phyloP scores from a whole-genome alignment of 441 rosid genomes.

The Bruguiera hainesii region DNA sequence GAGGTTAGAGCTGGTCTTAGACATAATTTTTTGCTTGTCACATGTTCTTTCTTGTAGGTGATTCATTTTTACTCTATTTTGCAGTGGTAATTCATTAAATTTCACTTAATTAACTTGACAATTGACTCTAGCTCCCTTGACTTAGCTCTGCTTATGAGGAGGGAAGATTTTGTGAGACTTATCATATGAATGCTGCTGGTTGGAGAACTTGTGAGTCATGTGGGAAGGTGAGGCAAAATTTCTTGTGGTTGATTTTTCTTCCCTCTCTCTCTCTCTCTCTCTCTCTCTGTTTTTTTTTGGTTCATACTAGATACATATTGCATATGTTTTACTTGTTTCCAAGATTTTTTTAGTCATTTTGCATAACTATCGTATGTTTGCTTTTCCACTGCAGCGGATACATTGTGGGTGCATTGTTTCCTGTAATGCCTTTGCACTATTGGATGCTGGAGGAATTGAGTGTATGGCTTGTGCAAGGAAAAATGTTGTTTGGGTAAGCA shows the following conservation, averaged over 20 bases:
- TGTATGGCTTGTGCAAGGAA: conserved; percentile 78
- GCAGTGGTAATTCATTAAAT: background rate
- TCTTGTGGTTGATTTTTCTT: conserved; percentile 16
- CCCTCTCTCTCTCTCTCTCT: background rate
- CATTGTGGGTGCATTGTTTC: conserved; percentile 99
- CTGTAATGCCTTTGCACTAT: conserved; percentile 42
- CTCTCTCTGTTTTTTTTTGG: too few relatives aligned
- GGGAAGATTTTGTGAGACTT: conserved; percentile 74
- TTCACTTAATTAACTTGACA: background rate
- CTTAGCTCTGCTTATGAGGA: conserved; percentile 77
- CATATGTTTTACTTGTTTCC: conserved; percentile 10
- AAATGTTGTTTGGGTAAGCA: conserved; percentile 53
- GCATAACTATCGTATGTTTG: conserved; percentile 21
- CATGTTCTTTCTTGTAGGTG: too few relatives aligned
- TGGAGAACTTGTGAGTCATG: conserved; percentile 95
- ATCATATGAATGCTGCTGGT: conserved; percentile 70
- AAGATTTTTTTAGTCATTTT: conserved; percentile 11
- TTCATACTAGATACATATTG: background rate
- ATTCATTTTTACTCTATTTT: background rate
- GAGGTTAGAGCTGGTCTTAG: too few relatives aligned
- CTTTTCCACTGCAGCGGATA: conserved; percentile 54
- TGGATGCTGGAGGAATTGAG: conserved; percentile 96
- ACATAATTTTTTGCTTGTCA: too few relatives aligned
- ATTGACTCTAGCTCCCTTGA: conserved; percentile 19
- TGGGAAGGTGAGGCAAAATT: conserved; percentile 64